phyloP scores from a whole-genome alignment of 2,329 filamentous ascomycete genomes.

The Ceratocystis eucalypticola region DNA sequence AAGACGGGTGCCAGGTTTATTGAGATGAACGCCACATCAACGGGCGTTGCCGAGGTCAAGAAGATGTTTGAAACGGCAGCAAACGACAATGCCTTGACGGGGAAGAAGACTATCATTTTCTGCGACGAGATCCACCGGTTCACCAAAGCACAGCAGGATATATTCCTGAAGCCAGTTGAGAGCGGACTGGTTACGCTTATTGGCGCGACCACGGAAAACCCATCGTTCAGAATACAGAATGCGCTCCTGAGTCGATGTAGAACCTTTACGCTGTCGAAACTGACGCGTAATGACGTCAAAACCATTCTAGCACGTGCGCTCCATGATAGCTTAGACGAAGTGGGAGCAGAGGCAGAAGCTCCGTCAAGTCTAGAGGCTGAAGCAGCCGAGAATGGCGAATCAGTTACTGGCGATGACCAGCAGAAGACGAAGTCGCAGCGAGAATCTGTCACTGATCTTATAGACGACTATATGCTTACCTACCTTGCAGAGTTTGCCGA shows the following conservation, averaged over 20 bases:
- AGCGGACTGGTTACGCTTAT: conserved; percentile 81
- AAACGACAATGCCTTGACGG: conserved; percentile 66
- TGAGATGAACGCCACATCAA: conserved; percentile 88
- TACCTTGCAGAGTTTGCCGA: conserved; percentile 82
- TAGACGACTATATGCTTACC: conserved; percentile 61
- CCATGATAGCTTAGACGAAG: conserved; percentile 26
- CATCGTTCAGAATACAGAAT: conserved; percentile 80
- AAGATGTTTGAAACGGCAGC: conserved; percentile 77
- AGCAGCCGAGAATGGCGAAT: neutral
- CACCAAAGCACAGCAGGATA: conserved; percentile 83
- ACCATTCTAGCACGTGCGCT: conserved; percentile 67
- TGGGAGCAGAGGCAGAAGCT: neutral
- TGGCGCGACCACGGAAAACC: conserved; percentile 93
- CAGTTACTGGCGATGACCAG: neutral
- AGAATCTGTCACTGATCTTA: conserved; percentile 32
- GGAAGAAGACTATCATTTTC: conserved; percentile 87
- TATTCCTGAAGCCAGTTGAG: conserved; percentile 87
- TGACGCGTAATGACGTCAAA: conserved; percentile 57
- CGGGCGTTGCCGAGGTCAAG: conserved; percentile 80
- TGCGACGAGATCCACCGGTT: conserved; percentile 95
- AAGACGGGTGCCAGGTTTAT: conserved; percentile 76
- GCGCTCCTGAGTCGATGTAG: conserved; percentile 80
- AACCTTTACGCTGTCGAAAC: conserved; percentile 71
- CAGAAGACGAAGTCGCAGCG: neutral
- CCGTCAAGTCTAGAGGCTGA: neutral